Evolutionary conservation across 163 green algal genomes (phyloP).

Genomic region (Volvox carteri): DNA sequence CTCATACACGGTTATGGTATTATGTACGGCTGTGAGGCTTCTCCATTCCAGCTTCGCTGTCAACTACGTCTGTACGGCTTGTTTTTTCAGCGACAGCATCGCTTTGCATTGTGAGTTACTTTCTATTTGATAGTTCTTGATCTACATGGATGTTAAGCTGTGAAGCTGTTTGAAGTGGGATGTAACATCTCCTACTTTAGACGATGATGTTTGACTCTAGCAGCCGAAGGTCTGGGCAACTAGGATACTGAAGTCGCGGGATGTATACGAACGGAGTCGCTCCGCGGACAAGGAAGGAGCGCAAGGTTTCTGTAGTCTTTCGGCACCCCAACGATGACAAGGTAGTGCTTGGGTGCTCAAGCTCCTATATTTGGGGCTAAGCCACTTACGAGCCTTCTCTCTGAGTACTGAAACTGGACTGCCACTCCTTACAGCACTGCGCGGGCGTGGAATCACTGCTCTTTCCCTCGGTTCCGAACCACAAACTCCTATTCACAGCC

Average conservation of each 20-base stretch:
- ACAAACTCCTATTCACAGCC: conserved; percentile 81
- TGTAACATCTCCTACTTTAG: background rate
- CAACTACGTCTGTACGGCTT: background rate
- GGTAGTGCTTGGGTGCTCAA: background rate
- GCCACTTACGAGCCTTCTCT: too few relatives aligned
- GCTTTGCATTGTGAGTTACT: background rate
- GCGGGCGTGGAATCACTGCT: conserved; percentile 81
- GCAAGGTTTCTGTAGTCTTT: conserved; percentile 42
- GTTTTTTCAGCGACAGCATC: background rate
- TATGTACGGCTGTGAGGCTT: too few relatives aligned
- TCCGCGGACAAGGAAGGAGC: conserved; percentile 28
- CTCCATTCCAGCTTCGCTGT: background rate
- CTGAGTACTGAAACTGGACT: background rate
- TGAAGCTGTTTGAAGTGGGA: too few relatives aligned
- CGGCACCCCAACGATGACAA: conserved; percentile 21
- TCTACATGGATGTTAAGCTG: too few relatives aligned
- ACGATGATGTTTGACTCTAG: conserved; percentile 31
- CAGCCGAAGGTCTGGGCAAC: background rate
- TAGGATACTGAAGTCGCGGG: background rate
- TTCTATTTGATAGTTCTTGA: too few relatives aligned
- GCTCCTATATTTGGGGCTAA: background rate
- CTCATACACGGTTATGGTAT: too few relatives aligned
- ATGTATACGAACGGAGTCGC: conserved; percentile 32
- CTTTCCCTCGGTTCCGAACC: conserved; percentile 56
- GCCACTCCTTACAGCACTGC: conserved; percentile 75